Conservation (phyloP, 345 rosid species). For the Adansonia digitata region DNA sequence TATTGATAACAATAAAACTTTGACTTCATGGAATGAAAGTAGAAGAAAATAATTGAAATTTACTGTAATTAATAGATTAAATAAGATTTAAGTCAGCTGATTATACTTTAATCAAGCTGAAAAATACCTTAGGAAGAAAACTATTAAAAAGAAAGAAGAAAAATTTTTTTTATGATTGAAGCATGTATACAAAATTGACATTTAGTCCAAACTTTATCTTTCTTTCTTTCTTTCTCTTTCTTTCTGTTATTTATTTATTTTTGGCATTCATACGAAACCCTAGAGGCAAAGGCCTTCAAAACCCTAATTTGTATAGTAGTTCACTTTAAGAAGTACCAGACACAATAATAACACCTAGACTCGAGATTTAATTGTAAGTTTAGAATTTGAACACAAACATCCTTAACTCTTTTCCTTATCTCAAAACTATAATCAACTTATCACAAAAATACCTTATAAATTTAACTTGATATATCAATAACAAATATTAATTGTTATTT, state of each 20-base stretch:
- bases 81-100: not conserved
- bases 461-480: conserved; percentile 23
- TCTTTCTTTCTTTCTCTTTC: no score
- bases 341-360: conserved; percentile 1
- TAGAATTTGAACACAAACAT: no score
- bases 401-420: no score
- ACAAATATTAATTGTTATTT: conserved; percentile 18
- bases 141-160: not conserved
- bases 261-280: conserved; percentile 32
- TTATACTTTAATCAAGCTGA: not conserved
- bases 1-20: not conserved
- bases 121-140: not conserved
- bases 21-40: conserved; percentile 5
- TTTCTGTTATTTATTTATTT: no score
- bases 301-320: conserved; percentile 38
- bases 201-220: not conserved
- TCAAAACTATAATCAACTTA: no score
- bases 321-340: conserved; percentile 13
- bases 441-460: no score
- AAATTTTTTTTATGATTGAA: no score
- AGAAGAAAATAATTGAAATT: conserved; percentile 2
- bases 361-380: no score
- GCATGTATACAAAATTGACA: no score
- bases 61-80: not conserved
- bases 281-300: conserved; percentile 27